phyloP scores from a whole-genome alignment of 148 eudicot species.

The Vaccinium macrocarpon region DNA sequence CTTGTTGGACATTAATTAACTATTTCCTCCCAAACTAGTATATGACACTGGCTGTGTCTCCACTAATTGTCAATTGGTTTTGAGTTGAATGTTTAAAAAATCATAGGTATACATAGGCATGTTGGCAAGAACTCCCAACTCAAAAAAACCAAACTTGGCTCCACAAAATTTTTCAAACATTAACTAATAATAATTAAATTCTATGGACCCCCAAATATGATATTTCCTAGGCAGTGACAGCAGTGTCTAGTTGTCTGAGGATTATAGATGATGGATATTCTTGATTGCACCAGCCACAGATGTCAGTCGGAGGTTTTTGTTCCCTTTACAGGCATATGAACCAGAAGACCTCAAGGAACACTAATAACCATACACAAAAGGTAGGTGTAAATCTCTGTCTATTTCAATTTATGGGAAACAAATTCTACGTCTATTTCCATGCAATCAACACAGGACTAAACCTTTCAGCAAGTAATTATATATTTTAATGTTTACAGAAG shows the following conservation, averaged over 20 bases:
- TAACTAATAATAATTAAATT: background rate
- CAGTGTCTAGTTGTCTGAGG: background rate
- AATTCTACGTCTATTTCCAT: background rate
- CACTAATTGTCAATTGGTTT: background rate
- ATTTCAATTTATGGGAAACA: background rate
- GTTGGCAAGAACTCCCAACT: conserved; percentile 1
- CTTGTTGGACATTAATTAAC: no score
- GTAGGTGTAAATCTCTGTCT: background rate
- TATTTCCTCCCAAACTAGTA: background rate
- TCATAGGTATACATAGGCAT: background rate
- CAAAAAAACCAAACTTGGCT: background rate
- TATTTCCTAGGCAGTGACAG: background rate
- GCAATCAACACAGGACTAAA: background rate
- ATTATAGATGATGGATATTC: background rate
- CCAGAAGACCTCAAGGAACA: background rate
- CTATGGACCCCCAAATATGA: background rate
- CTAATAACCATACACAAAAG: background rate
- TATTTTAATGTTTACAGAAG: background rate
- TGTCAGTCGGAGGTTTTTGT: background rate
- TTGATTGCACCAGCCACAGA: background rate
- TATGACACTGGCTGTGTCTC: background rate
- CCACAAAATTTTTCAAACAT: background rate
- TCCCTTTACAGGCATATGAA: background rate
- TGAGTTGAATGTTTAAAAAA: background rate
- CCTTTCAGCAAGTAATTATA: background rate